Base-by-base conservation (phyloP, 208 protist species). In the Crithidia thermophila region DNA sequence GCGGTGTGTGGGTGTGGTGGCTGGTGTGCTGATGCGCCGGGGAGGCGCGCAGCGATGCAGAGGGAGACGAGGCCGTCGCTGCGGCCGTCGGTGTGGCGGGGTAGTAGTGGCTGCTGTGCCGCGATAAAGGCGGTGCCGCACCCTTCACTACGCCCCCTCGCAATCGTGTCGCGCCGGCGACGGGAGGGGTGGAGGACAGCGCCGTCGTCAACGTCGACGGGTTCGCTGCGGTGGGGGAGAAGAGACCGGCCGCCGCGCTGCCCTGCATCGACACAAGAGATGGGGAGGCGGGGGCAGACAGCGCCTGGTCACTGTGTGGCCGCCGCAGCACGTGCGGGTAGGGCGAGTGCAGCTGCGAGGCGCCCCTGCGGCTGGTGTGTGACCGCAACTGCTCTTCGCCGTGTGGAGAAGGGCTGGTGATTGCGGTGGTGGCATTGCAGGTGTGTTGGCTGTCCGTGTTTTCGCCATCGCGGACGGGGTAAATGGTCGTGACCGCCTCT, bases 401-500 rank as follows among this genome's bases (percentile, higher is more conserved):
- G n/a, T n/a, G n/a, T n/a, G n/a, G n/a, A n/a, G n/a, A n/a, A n/a
- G 8, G 45, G 45, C 3, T 7, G 45, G 45, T n/a, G n/a, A 7
- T 5, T 23, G 23, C 45, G 45, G 8, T 31, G 45, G 21, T 30
- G 21, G 42, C n/a, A n/a, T n/a, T n/a, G n/a, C n/a, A n/a, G n/a
- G n/a, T n/a, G n/a, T n/a, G n/a, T n/a, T n/a, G n/a, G n/a, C n/a
- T n/a, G n/a, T n/a, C n/a, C n/a, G n/a, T n/a, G n/a, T 33, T 46
- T n/a, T 18, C 40, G 45, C 39, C 50, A 28, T 39, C 46, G 25
- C 57, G 66, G 11, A 65, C 28, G 20, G 55, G 45, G 57, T 72
- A 72, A 2, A 72, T 60, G 3, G 47, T 59, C 0, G 37, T 49
- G 31, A 59, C 42, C 7, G 66, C 66, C 6, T 65, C 49, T 27